These are phyloP conservation scores for Sclerotinia minor DNA, from an alignment of 2,329 filamentous ascomycete species.

Conservation along the genomic window DNA sequence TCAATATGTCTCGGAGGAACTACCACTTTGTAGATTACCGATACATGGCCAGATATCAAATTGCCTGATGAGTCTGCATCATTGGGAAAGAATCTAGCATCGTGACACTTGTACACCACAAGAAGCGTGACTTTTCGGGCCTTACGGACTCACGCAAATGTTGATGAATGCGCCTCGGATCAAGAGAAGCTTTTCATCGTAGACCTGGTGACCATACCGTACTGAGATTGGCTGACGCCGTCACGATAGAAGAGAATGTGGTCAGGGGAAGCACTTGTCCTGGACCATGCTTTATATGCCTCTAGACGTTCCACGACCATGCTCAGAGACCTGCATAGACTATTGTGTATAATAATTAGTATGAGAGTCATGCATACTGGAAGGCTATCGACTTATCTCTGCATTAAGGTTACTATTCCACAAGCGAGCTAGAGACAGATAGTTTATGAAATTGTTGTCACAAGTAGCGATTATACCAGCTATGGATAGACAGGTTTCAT, in stretches of 20 bases:
- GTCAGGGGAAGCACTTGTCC: slow-evolving; percentile 32
- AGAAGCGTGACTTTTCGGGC: background rate
- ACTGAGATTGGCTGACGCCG: slow-evolving; percentile 43
- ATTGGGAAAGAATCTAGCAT: background rate
- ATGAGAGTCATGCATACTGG: background rate
- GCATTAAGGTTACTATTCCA: slow-evolving; percentile 80
- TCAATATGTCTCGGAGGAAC: background rate
- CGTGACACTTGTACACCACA: background rate
- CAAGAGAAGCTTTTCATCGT: slow-evolving; percentile 26
- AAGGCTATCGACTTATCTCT: slow-evolving; percentile 56
- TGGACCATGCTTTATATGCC: slow-evolving; percentile 47
- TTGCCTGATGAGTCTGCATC: slow-evolving; percentile 25
- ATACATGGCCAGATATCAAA: slow-evolving; percentile 1
- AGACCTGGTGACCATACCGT: slow-evolving; percentile 37
- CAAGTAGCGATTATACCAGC: slow-evolving; percentile 72
- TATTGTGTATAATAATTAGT: slow-evolving; percentile 19
- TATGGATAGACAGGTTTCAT: slow-evolving; percentile 63
- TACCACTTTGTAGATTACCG: background rate
- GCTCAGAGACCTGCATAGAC: slow-evolving; percentile 42
- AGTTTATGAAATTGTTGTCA: slow-evolving; percentile 67
- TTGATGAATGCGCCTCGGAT: too few species aligned
- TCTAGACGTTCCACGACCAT: slow-evolving; percentile 29
- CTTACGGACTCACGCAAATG: background rate
- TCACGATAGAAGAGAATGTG: slow-evolving; percentile 43
- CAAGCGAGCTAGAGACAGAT: slow-evolving; percentile 68